Base-by-base conservation (phyloP, 352 stramenopile species). In the Globisporangium parvum region DNA sequence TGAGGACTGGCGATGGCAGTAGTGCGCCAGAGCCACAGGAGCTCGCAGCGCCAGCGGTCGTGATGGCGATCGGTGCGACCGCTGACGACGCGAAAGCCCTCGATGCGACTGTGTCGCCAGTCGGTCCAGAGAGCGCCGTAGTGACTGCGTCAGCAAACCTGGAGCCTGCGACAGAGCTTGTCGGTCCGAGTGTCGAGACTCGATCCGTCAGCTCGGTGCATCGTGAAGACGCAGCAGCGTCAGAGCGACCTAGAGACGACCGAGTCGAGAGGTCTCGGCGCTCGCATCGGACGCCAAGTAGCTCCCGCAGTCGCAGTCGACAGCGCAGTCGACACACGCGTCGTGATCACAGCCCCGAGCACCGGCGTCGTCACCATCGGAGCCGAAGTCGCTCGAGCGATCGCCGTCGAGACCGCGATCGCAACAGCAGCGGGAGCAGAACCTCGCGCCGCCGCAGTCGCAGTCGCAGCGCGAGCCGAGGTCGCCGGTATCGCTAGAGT, bases 301-400 rank as follows among this genome's bases (percentile, higher is more conserved):
- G 17, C 12, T 55, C 53, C 1, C 58, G 53, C 28, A 70, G 60
- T 50, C 55, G 17, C 26, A 58, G 47, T 55, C 55, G 48, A 63
- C 56, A 60, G 31, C 56, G 46, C 64, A 59, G 44, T 26, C 65
- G 58, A 53, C 52, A 41, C 9, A 59, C 65, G 20, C 47, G 31
- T 37, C 31, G 56, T 26, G 62, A 59, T 5, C 62, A 46, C n/a
- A 61, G 31, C 3, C 6, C 23, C 8, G 50, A 59, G 5, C 55
- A 26, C 3, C 28, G 48, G 9, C 20, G 24, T 28, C 44, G 40
- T 40, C 55, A 33, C 33, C 31, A 37, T 37, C 41, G 54, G 5
- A 47, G 41, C 20, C 50, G 50, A 53, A 57, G 44, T 51, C 66
- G 69, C 51, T 76, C 60, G 28, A 11, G 18, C 17, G 44, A 55